A percentile compares a stretch with the other conserved stretches of the same genome.
phyloP scores from a whole-genome alignment of 2,329 filamentous ascomycete species.

The Neocatenulostroma microsporum region DNA sequence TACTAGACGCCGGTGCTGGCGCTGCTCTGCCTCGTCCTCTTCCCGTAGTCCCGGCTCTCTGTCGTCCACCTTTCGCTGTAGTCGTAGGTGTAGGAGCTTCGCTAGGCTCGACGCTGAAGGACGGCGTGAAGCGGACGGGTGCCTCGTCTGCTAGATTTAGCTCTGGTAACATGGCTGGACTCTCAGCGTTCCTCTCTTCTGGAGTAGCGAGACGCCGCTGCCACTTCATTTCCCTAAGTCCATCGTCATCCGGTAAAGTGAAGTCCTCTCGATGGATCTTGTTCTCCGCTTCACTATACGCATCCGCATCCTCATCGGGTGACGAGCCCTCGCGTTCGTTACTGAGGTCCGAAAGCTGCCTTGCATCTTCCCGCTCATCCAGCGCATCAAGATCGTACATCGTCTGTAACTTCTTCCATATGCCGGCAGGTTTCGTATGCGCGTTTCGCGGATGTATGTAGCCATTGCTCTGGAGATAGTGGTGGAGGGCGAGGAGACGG shows the following conservation, averaged over 20 bases:
- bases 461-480: constrained; percentile 25
- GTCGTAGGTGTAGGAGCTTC: constrained; percentile 17
- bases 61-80: constrained; percentile 11
- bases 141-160: constrained; percentile 25
- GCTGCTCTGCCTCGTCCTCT: constrained; percentile 8
- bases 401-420: constrained; percentile 78
- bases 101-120: constrained; percentile 24
- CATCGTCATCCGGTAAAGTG: constrained; percentile 33
- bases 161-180: constrained; percentile 22
- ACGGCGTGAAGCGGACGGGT: constrained; percentile 28
- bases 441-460: constrained; percentile 27
- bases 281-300: constrained; percentile 29
- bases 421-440: constrained; percentile 82
- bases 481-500: constrained; percentile 69
- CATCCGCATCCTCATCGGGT: constrained; percentile 31
- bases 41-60: constrained; percentile 1
- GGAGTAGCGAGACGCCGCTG: constrained; percentile 25
- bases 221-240: constrained; percentile 38
- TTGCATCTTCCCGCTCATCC: constrained; percentile 68
- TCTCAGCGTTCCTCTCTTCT: constrained; percentile 17
- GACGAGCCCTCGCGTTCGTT: constrained; percentile 25
- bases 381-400: constrained; percentile 81
- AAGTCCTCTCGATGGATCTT: constrained; percentile 36
- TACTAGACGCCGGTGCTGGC: constrained; percentile 10
- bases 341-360: constrained; percentile 42